These are phyloP conservation scores for Pythium aristosporum DNA, from an alignment of 352 stramenopile species.

Conservation along the genomic window DNA sequence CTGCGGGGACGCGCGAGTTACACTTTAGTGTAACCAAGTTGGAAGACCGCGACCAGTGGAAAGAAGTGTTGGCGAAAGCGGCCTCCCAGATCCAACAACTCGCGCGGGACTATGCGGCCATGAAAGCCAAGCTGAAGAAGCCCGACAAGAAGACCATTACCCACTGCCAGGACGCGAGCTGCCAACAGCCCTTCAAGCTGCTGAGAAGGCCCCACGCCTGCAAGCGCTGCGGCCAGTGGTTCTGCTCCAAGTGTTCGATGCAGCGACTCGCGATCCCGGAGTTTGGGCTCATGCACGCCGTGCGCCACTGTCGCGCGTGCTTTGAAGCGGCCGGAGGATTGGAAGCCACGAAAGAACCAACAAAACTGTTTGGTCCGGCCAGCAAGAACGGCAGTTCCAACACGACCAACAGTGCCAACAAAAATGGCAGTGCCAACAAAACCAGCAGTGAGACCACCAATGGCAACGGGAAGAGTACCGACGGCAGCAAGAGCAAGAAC, in stretches of 20 bases:
- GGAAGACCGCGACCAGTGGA: conserved; percentile 81
- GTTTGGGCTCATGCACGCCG: conserved; percentile 68
- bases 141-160: conserved; percentile 81
- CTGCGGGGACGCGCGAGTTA: conserved; percentile 62
- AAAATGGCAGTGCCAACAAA: not conserved
- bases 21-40: conserved; percentile 87
- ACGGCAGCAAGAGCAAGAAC: not conserved
- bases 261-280: conserved; percentile 82
- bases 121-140: conserved; percentile 76
- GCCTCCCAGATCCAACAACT: conserved; percentile 66
- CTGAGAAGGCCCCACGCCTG: conserved; percentile 81
- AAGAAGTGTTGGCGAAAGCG: conserved; percentile 61
- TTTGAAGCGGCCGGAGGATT: conserved; percentile 67
- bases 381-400: not conserved
- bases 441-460: not conserved
- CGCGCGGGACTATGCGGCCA: conserved; percentile 58
- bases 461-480: not conserved
- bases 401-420: not conserved
- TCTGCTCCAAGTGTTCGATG: conserved; percentile 81
- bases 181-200: conserved; percentile 76
- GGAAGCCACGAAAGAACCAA: conserved; percentile 64
- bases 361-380: conserved; percentile 57
- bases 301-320: conserved; percentile 77
- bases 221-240: conserved; percentile 84
- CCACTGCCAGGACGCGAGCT: conserved; percentile 70